phyloP scores from a whole-genome alignment of 2,329 filamentous ascomycete genomes.

The Apiospora arundinis region DNA sequence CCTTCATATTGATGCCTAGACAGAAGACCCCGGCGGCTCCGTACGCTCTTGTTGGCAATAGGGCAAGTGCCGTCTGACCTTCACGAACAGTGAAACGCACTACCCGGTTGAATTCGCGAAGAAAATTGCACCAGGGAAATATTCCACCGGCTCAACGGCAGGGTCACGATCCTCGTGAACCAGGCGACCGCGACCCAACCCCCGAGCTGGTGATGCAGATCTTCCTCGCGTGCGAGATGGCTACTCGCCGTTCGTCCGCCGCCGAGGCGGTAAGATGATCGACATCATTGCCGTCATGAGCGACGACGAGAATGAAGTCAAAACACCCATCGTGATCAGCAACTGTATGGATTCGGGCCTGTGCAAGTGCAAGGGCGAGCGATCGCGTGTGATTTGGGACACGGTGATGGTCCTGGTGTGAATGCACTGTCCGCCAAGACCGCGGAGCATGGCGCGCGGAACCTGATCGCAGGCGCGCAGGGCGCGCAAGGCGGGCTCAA shows the following conservation, averaged over 20 bases:
- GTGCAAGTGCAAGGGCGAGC: constrained; percentile 6
- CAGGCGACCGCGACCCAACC: constrained; percentile 5
- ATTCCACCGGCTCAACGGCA: constrained; percentile 6
- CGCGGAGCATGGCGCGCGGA: neutral
- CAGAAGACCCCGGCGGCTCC: neutral
- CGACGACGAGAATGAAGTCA: neutral
- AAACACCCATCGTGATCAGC: neutral
- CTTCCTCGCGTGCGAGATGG: neutral
- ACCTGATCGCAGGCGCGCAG: neutral
- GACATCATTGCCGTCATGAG: neutral
- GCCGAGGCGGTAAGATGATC: neutral
- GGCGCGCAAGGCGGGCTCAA: neutral
- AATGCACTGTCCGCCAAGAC: neutral
- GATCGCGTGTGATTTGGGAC: neutral
- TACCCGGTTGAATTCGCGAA: constrained; percentile 13
- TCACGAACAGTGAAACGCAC: constrained; percentile 11
- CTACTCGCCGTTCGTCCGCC: neutral
- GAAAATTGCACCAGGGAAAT: neutral
- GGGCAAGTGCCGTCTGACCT: neutral
- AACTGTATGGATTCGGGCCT: neutral
- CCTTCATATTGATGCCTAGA: constrained; percentile 13
- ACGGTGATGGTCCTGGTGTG: neutral
- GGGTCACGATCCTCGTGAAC: neutral
- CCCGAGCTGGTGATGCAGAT: constrained; percentile 17
- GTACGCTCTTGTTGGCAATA: neutral